Evolutionary conservation across 208 protist species (phyloP).

Genomic region (Plasmodiophora brassicae): DNA sequence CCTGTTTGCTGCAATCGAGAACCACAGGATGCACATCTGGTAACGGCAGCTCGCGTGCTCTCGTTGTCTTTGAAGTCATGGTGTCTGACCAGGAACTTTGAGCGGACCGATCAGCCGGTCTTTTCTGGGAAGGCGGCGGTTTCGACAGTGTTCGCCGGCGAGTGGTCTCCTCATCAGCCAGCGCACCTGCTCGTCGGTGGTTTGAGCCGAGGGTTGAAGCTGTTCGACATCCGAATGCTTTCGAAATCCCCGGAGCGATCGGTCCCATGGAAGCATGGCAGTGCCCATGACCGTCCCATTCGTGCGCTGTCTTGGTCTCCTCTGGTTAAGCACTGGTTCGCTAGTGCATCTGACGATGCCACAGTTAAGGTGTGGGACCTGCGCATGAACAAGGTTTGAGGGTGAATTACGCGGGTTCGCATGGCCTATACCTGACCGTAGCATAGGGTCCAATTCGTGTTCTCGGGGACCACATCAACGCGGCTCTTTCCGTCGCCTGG

Average conservation of each 20-base stretch:
- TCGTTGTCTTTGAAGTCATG: not conserved
- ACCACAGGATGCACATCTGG: not conserved
- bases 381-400: not conserved
- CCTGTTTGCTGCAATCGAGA: not conserved
- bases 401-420: not conserved
- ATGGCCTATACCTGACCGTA: not conserved
- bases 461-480: not conserved
- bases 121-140: slow-evolving; percentile 12
- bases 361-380: not conserved
- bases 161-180: not conserved
- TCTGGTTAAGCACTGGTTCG: not conserved
- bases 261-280: not conserved
- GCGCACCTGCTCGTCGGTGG: not conserved
- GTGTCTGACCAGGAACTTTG: slow-evolving; percentile 21
- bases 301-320: not conserved
- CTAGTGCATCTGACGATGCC: not conserved
- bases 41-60: not conserved
- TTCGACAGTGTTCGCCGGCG: not conserved
- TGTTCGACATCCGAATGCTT: not conserved
- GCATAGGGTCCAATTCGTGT: not conserved
- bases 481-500: not conserved
- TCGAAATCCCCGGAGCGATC: not conserved
- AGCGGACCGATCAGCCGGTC: not conserved
- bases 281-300: not conserved
- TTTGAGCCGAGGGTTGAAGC: not conserved